Conservation (phyloP, 2,329 filamentous ascomycete species). For the Pseudocercospora musae region DNA sequence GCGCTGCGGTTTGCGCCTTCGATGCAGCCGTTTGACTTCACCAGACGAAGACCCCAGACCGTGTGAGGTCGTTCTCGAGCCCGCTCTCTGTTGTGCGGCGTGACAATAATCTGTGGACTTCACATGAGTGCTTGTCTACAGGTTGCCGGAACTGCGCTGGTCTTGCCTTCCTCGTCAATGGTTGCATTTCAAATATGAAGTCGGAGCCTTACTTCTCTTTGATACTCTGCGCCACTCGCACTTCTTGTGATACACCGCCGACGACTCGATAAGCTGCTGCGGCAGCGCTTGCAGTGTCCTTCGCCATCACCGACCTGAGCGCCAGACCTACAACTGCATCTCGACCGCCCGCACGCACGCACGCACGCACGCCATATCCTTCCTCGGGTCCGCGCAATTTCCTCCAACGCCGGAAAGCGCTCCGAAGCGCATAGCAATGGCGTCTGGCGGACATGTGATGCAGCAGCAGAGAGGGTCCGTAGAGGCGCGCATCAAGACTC, state of each 20-base stretch:
- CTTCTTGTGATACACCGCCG: not conserved
- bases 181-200: not conserved
- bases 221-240: not conserved
- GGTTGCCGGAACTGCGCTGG: not conserved
- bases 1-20: not conserved
- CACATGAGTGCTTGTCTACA: not conserved
- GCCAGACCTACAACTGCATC: not conserved
- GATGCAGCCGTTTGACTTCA: not conserved
- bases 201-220: conserved; percentile 3
- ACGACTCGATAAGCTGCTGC: not conserved
- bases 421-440: conserved; percentile 23
- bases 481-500: conserved; percentile 44
- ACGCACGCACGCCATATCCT: not conserved
- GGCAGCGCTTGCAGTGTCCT: not conserved
- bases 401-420: conserved; percentile 7
- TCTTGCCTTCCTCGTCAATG: conserved; percentile 1
- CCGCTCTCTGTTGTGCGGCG: conserved; percentile 1
- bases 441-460: conserved; percentile 37
- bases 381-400: conserved; percentile 1
- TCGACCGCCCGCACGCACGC: too few relatives aligned
- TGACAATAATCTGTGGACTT: conserved; percentile 1
- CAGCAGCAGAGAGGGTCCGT: conserved; percentile 37
- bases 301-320: not conserved
- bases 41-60: not conserved
- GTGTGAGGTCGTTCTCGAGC: not conserved